Evolutionary conservation across 2,329 filamentous ascomycete species (phyloP), one percentile per base, ranked within the genome.

Genomic region (Xylariaceae sp.): DNA sequence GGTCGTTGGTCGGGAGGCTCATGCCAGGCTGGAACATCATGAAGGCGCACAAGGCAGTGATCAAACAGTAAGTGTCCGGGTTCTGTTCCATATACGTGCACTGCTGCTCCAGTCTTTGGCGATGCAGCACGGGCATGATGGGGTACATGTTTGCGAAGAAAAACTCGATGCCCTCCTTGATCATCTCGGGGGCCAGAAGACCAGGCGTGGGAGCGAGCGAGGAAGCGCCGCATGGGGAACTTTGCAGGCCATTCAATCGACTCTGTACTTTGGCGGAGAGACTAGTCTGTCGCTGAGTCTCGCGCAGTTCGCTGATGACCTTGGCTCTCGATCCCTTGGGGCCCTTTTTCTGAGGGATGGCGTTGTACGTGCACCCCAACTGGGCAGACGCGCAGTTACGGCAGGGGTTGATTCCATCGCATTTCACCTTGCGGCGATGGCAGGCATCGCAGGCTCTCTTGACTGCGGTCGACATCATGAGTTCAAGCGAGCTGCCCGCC

Each of bases 311-410:
- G 62, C 83, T 87, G 66, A 89, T 86, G 51, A 89, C 84, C 67
- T 88, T 89, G 44, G 86, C 86, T 53, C 85, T 75, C 31, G 83
- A 86, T 56, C 86, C 85, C 68, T 88, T 88, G 39, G 85, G 86
- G 1, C 86, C 86, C 66, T 89, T 89, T 71, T 88, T 89, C 70
- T 87, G 85, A 1, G 85, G 85, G 33, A 88, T 82, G 32, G 84
- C 82, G 70, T 87, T 84, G 75, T 88, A 89, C 30, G 85, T 88
- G 73, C 86, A 89, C 11, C 77, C 74, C 15, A 89, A 74, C 61
- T 82, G 77, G 6, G 85, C 82, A 7, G 83, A 80, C 11, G 76
- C 75, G 68, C 86, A 89, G 68, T 88, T 87, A 52, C 81, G 78
- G 68, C 86, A 90, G 17, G 86, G 85, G 60, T 83, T 83, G 63